Evolutionary conservation across 2,329 filamentous ascomycete species (phyloP), one percentile per base, ranked within the genome.

Genomic region (Penicillium sp.): DNA sequence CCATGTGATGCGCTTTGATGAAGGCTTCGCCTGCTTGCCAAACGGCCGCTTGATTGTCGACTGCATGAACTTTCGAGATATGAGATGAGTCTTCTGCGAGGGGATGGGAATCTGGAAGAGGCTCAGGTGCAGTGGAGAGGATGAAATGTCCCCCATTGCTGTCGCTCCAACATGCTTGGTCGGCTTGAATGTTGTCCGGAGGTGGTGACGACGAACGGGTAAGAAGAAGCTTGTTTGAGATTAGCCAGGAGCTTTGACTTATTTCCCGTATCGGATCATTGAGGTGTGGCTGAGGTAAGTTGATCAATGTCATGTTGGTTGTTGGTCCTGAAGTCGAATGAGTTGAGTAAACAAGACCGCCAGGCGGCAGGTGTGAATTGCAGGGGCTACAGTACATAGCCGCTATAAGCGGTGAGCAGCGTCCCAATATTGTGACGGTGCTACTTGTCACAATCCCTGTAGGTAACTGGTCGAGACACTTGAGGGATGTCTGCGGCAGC

Each of bases 181-280:
- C 41, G 18, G 37, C 13, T 46, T 31, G 41, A 46, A 39, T 39
- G 4, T 49, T 42, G 37, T 53, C 50, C n/a, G 50, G 50, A 41
- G 14, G 41, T 39, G 46, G 41, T 10, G 41, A 41, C 28, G 46
- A 42, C 22, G 28, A 49, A 41, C 13, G 41, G 27, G 37, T 42
- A 46, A 53, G 50, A 45, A 49, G 46, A 37, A 49, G 41, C 19
- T 16, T 42, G 12, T 49, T 46, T 34, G 46, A 46, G 46, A 53
- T 49, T 29, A 53, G 46, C 50, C 50, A 53, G 31, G 46, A 53
- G 34, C 22, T 49, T 46, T 49, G 25, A 42, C 46, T 19, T 19
- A 49, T 38, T 29, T 46, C 50, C 27, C 41, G 50, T 45, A 53
- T 49, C 37, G 50, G 49, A 12, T 53, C 50, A 35, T 45, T 53